Percentiles rank a stretch among this genome's conserved stretches.
Conservation (phyloP, 805 yeast genomes). For the Teunomyces kruisii region DNA sequence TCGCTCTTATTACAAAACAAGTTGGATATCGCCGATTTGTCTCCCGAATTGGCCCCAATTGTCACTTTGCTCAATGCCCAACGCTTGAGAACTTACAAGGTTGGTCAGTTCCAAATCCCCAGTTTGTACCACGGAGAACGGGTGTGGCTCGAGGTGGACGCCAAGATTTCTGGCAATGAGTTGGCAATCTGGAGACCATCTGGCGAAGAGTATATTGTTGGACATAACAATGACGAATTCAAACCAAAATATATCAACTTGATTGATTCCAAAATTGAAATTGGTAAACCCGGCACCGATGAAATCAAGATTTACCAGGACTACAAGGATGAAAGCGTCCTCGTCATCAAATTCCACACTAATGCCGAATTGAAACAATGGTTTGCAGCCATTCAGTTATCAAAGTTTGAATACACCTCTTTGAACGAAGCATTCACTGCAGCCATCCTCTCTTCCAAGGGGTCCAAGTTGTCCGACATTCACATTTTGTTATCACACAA, state of each 20-base stretch:
- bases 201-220: constrained; percentile 22
- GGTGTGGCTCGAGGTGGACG: constrained; percentile 35
- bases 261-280: constrained; percentile 38
- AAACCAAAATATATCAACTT: constrained; percentile 55
- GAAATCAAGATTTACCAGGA: constrained; percentile 30
- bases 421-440: constrained; percentile 67
- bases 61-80: constrained; percentile 72
- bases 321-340: constrained; percentile 22
- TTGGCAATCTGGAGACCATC: constrained; percentile 48
- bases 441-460: constrained; percentile 58
- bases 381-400: constrained; percentile 50
- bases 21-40: constrained; percentile 31
- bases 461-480: constrained; percentile 55
- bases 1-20: constrained; percentile 18
- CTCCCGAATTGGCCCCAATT: constrained; percentile 70
- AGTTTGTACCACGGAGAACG: constrained; percentile 19
- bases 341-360: constrained; percentile 23
- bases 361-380: constrained; percentile 29
- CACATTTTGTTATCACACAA: constrained; percentile 54
- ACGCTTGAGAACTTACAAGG: constrained; percentile 60
- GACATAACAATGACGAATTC: constrained; percentile 36
- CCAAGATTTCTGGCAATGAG: constrained; percentile 53
- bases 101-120: constrained; percentile 46
- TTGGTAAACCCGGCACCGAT: constrained; percentile 9
- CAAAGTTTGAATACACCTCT: constrained; percentile 57